Conservation (phyloP, 2,329 filamentous ascomycete species). For the Fusarium chuoi region DNA sequence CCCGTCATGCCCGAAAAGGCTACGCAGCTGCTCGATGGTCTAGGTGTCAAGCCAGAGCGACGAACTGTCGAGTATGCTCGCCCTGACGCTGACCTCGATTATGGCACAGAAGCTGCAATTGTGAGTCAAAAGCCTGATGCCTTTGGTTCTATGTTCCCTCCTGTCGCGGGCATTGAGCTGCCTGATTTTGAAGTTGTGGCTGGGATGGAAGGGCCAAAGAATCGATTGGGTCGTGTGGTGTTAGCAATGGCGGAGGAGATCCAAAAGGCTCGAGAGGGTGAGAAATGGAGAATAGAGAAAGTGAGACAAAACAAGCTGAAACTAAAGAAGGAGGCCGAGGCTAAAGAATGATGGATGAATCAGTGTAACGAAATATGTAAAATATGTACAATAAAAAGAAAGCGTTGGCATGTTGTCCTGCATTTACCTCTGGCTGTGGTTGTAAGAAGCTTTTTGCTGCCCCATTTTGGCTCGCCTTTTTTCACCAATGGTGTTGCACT, state of each 20-base stretch:
- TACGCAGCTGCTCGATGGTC: constrained; percentile 74
- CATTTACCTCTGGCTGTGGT: neutral
- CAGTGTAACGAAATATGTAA: constrained; percentile 14
- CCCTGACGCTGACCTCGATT: constrained; percentile 73
- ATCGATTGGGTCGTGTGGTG: constrained; percentile 44
- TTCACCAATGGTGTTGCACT: constrained; percentile 18
- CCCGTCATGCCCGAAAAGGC: constrained; percentile 90
- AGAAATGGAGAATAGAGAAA: too few species aligned
- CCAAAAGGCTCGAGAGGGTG: constrained; percentile 4
- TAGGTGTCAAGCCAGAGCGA: constrained; percentile 74
- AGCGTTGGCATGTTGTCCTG: neutral
- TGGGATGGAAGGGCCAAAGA: constrained; percentile 35
- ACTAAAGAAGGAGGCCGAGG: neutral
- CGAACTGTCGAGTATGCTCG: constrained; percentile 72
- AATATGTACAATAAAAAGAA: constrained; percentile 30
- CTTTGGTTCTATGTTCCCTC: constrained; percentile 63
- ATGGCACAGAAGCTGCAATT: constrained; percentile 62
- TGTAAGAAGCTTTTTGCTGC: neutral
- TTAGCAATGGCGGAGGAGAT: constrained; percentile 46
- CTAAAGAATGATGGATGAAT: constrained; percentile 3
- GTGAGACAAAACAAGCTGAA: neutral
- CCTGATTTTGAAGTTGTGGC: constrained; percentile 38
- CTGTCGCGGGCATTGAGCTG: constrained; percentile 44
- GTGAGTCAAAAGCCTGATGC: constrained; percentile 40
- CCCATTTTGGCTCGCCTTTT: constrained; percentile 23